A percentile compares a stretch with the other conserved stretches of the same genome.
Conservation (phyloP, 2,329 filamentous ascomycete genomes). For the Lecanicillium sp. region DNA sequence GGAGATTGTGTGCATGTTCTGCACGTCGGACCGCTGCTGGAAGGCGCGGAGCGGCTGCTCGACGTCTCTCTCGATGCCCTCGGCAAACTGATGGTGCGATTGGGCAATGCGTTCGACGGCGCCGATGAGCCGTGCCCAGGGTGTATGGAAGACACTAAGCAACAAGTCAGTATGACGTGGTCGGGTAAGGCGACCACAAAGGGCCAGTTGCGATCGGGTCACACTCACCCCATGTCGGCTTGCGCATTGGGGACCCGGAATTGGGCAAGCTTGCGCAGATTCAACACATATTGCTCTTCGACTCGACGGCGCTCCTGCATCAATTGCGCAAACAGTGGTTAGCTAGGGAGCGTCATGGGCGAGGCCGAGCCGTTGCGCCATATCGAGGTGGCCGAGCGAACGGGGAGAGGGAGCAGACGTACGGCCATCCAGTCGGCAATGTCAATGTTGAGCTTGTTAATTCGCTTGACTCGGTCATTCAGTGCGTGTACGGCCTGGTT, state of each 20-base stretch:
- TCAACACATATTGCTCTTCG: constrained; percentile 81
- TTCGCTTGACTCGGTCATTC: constrained; percentile 80
- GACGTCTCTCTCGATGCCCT: constrained; percentile 80
- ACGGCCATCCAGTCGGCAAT: constrained; percentile 98
- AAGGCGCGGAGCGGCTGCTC: constrained; percentile 78
- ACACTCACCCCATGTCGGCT: constrained; percentile 76
- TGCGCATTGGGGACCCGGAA: constrained; percentile 66
- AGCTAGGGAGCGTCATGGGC: too few species aligned
- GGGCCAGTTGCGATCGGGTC: too few species aligned
- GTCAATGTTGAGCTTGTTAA: constrained; percentile 77
- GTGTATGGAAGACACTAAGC: constrained; percentile 73
- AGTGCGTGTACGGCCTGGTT: constrained; percentile 73
- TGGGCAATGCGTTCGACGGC: constrained; percentile 74
- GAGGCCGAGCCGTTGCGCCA: too few species aligned
- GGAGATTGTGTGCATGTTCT: constrained; percentile 73
- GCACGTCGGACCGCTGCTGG: constrained; percentile 65
- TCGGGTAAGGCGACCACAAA: too few species aligned
- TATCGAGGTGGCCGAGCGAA: background rate
- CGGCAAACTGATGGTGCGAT: constrained; percentile 73
- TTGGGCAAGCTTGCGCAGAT: constrained; percentile 71
- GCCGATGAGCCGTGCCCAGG: constrained; percentile 82
- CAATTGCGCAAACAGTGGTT: constrained; percentile 5
- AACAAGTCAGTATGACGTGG: background rate
- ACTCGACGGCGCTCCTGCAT: constrained; percentile 80
- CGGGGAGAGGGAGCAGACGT: constrained; percentile 21